Evolutionary conservation across 2,329 filamentous ascomycete genomes (phyloP), one percentile per base, ranked within the genome.

Genomic region (Ustilaginoidea virens): DNA sequence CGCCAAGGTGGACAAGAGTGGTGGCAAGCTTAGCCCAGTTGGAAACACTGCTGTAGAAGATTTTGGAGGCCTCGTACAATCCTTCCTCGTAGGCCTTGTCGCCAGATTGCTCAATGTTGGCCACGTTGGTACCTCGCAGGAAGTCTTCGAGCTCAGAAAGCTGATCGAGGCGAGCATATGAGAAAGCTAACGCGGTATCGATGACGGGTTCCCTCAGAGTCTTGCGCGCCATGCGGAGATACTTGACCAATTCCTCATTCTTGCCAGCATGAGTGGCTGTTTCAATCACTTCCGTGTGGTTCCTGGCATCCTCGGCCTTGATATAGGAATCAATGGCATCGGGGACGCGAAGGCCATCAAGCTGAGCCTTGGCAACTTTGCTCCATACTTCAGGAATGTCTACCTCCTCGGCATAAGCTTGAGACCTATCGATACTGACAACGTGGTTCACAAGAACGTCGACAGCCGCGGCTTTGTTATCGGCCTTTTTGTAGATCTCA

Each of bases 1-100:
- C 90, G 39, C 77, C 80, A 5, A 98, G 74, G 53, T 96, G 85
- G n/a, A 98, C 90, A 35, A 96, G 71, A 8, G 90, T 98, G 8
- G 90, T 96, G 10, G 90, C 86, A 45, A 98, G 75, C 66, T 98
- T 98, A 32, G 87, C 87, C 90, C 90, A 98, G 69, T 98, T 98
- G 31, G 90, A 98, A 51, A 98, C 92, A 61, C 82, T 96, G 32
- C 74, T 83, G 63, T 76, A 98, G 69, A 96, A 98, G 48, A 98
- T 96, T 72, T 98, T 98, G 39, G 90, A 83, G 24, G 90, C 90
- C 63, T 96, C 80, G 48, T 90, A 87, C 48, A 82, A 76, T 35
- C 87, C 87, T 58, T 98, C 90, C 38, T 76, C 80, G 42, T 93
- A 96, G 14, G 90, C 87, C 66, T 94, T 94, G 67, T 98, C 90